Conservation (phyloP, 2,329 filamentous ascomycete species). For the Diaporthe aspalathi region DNA sequence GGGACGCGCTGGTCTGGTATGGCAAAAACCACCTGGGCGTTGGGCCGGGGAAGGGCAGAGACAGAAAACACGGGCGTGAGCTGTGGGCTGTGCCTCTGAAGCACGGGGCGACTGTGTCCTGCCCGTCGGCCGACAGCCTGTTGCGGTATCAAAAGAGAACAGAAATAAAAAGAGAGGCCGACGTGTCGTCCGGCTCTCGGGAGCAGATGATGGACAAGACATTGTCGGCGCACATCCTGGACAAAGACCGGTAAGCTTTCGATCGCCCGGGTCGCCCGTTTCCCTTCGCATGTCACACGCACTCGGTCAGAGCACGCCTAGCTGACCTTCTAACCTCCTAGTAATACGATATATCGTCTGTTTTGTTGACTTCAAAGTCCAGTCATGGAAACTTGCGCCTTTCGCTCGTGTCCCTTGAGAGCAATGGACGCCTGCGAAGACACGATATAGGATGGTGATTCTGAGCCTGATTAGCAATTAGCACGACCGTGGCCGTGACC, state of each 20-base stretch:
- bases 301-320: no score
- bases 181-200: conserved; percentile 34
- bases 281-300: not conserved
- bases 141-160: conserved; percentile 1
- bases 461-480: not conserved
- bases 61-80: not conserved
- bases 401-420: not conserved
- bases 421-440: not conserved
- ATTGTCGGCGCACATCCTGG: conserved; percentile 35
- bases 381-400: not conserved
- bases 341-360: not conserved
- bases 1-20: not conserved
- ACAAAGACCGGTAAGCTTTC: conserved; percentile 16
- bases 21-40: not conserved
- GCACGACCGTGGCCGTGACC: not conserved
- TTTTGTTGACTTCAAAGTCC: not conserved
- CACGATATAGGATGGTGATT: not conserved
- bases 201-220: conserved; percentile 25
- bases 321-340: not conserved
- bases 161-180: conserved; percentile 30
- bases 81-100: not conserved
- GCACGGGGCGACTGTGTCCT: not conserved
- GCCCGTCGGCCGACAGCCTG: not conserved
- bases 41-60: not conserved
- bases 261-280: not conserved